These are phyloP conservation scores for Avena eriantha DNA, from an alignment of 176 grass and related monocot genomes.

Conservation along the genomic window DNA sequence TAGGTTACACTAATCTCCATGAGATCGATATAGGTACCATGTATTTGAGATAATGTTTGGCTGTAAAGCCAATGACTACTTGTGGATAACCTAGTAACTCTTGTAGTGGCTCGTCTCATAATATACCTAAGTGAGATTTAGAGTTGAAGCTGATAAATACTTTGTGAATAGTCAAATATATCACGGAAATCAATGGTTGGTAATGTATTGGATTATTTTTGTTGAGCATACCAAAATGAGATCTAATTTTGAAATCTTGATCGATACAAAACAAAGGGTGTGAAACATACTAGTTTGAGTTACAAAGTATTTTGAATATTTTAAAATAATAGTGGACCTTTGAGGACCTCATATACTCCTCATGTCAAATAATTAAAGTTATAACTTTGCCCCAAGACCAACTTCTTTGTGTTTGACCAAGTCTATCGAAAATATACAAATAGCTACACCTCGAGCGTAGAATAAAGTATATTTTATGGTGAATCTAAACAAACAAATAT, in stretches of 20 bases:
- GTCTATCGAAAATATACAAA: not conserved
- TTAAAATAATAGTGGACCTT: not conserved
- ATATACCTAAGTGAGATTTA: not conserved
- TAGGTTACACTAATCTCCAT: not conserved
- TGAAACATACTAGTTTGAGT: not conserved
- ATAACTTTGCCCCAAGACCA: not conserved
- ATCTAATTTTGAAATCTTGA: not conserved
- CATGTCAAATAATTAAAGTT: not conserved
- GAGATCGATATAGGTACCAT: not conserved
- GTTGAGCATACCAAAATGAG: not conserved
- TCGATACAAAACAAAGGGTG: not conserved
- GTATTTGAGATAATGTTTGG: not conserved
- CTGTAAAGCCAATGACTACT: not conserved
- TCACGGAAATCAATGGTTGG: not conserved
- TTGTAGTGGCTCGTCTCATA: not conserved
- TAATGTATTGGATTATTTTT: not conserved
- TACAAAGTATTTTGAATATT: not conserved
- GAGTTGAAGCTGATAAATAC: not conserved
- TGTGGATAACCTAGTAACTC: not conserved
- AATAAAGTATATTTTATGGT: not conserved
- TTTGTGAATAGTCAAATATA: not conserved
- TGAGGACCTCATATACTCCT: not conserved
- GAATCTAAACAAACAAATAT: not conserved
- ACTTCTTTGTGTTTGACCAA: not conserved
- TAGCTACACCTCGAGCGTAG: not conserved